phyloP scores from a whole-genome alignment of 73 alveolate species.

The Paramecium primaurelia region DNA sequence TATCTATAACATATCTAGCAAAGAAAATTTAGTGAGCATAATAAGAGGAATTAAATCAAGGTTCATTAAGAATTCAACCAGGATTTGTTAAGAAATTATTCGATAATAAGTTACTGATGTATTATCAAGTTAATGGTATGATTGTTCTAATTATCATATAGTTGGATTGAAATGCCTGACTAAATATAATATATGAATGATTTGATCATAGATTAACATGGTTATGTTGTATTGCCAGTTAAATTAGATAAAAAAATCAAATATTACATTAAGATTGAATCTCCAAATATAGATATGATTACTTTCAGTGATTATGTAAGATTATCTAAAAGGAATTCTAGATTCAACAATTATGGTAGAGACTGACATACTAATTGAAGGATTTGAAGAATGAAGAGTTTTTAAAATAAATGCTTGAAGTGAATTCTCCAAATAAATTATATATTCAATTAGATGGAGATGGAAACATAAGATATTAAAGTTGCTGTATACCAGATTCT shows the following conservation, averaged over 20 bases:
- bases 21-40: background rate
- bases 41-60: conserved; percentile 19
- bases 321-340: background rate
- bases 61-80: background rate
- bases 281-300: conserved; percentile 34
- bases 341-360: conserved; percentile 35
- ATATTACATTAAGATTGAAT: background rate
- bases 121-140: background rate
- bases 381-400: conserved; percentile 28
- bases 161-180: conserved; percentile 43
- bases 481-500: conserved; percentile 30
- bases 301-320: conserved; percentile 28
- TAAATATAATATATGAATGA: conserved; percentile 13
- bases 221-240: conserved; percentile 16
- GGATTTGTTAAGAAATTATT: conserved; percentile 16
- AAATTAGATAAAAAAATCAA: background rate
- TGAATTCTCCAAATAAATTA: conserved; percentile 1
- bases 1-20: background rate
- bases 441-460: background rate
- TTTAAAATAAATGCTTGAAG: background rate
- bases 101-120: background rate
- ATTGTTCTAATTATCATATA: background rate
- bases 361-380: background rate
- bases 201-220: conserved; percentile 4
- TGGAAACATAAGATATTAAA: background rate